Evolutionary conservation across 345 rosid genomes (phyloP).

Genomic region (Citrus australasica): DNA sequence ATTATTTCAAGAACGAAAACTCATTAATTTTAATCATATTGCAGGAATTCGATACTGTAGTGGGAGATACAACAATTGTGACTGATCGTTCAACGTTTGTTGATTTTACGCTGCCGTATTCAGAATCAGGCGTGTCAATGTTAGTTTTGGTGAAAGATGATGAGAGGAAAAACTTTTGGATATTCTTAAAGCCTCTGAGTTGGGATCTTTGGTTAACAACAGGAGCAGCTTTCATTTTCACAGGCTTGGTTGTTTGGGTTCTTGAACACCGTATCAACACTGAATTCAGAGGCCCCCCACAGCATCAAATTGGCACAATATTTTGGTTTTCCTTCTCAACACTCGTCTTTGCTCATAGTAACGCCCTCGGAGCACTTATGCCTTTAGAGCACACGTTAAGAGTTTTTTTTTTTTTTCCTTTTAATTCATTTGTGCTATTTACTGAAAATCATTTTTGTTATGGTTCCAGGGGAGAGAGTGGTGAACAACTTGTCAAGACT

Average conservation of each 20-base stretch:
- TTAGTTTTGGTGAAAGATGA: conserved; percentile 26
- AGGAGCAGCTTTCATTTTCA: conserved; percentile 35
- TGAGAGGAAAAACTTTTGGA: conserved; percentile 35
- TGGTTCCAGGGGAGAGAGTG: conserved; percentile 39
- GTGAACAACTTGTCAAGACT: conserved; percentile 39
- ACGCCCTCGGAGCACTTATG: neutral
- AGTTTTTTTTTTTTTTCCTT: neutral
- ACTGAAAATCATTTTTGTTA: neutral
- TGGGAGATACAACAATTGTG: conserved; percentile 47
- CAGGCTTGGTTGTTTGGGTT: conserved; percentile 43
- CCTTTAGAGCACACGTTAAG: neutral
- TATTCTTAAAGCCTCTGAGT: conserved; percentile 45
- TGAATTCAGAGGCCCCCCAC: conserved; percentile 39
- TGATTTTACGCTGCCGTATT: conserved; percentile 46
- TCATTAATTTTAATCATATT: neutral
- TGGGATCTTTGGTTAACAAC: conserved; percentile 44
- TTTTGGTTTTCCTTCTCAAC: conserved; percentile 53
- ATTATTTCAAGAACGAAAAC: neutral
- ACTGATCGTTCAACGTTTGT: conserved; percentile 28
- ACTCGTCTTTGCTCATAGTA: conserved; percentile 51
- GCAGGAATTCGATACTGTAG: conserved; percentile 37
- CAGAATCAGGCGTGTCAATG: conserved; percentile 42
- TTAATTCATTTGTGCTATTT: neutral
- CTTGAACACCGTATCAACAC: conserved; percentile 39
- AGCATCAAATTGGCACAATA: conserved; percentile 32